phyloP scores from a whole-genome alignment of 2,329 filamentous ascomycete species.

The Talaromyces atroroseus region DNA sequence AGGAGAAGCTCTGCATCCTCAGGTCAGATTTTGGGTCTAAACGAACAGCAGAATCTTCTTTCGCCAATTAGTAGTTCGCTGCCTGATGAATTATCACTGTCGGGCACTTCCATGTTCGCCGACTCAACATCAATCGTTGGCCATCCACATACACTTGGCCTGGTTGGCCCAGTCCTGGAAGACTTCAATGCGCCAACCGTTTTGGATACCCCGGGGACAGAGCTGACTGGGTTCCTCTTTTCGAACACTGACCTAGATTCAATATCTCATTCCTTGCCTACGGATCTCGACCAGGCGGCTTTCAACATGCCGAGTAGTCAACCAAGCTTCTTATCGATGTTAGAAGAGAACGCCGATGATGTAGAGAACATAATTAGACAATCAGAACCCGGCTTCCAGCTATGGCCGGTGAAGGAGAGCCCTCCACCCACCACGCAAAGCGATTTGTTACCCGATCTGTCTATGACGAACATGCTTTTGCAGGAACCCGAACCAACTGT shows the following conservation, averaged over 20 bases:
- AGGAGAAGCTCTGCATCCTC: constrained; percentile 7
- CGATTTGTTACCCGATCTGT: background rate
- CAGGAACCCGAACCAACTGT: constrained; percentile 38
- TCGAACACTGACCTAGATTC: constrained; percentile 12
- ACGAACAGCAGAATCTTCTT: background rate
- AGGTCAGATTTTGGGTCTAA: background rate
- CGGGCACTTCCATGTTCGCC: background rate
- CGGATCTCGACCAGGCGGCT: constrained; percentile 11
- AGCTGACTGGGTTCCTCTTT: constrained; percentile 8
- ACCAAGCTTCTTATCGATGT: constrained; percentile 28
- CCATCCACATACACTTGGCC: background rate
- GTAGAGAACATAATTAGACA: constrained; percentile 52
- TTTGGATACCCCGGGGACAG: constrained; percentile 1
- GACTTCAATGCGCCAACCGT: constrained; percentile 1
- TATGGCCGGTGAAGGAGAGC: constrained; percentile 32
- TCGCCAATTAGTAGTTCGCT: constrained; percentile 6
- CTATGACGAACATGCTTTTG: constrained; percentile 29
- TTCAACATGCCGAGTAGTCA: constrained; percentile 13
- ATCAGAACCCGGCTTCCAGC: constrained; percentile 24
- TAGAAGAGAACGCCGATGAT: constrained; percentile 41
- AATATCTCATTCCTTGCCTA: constrained; percentile 4
- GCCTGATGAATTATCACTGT: constrained; percentile 6
- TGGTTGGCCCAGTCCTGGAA: constrained; percentile 5
- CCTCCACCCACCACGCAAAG: background rate
- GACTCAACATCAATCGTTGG: background rate